These are phyloP conservation scores for Cnidoscolus chayamansa DNA, from an alignment of 441 rosid species.

Conservation along the genomic window DNA sequence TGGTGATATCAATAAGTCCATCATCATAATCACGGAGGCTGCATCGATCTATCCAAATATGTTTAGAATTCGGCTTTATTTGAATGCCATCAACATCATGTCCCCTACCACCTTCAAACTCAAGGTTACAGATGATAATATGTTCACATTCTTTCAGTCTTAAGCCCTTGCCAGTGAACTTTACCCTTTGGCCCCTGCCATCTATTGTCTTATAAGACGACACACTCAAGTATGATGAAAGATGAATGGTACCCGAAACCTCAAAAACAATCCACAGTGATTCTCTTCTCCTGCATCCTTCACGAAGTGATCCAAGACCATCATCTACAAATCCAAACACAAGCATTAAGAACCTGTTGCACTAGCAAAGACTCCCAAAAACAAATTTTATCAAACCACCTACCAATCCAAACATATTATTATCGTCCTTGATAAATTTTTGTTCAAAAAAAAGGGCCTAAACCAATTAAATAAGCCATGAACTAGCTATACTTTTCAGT, in stretches of 20 bases:
- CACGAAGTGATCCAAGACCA: constrained; percentile 78
- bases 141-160: constrained; percentile 80
- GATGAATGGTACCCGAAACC: constrained; percentile 61
- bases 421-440: not conserved
- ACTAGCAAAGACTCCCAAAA: not conserved
- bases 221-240: constrained; percentile 54
- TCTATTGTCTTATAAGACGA: constrained; percentile 90
- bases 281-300: constrained; percentile 64
- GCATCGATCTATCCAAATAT: constrained; percentile 89
- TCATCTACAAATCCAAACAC: constrained; percentile 41
- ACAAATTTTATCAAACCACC: not conserved
- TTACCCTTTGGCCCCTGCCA: constrained; percentile 79
- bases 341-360: not conserved
- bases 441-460: too few relatives aligned
- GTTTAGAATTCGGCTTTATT: constrained; percentile 74
- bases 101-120: constrained; percentile 86
- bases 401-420: not conserved
- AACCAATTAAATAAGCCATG: not conserved
- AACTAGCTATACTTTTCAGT: not conserved
- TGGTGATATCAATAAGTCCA: constrained; percentile 85
- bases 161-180: constrained; percentile 76
- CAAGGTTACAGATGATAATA: constrained; percentile 72
- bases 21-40: constrained; percentile 78
- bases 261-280: constrained; percentile 78
- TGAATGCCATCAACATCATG: constrained; percentile 87